Base-by-base conservation (phyloP, 768 basidiomycete species). In the Tylopilus vinaceipallidus region DNA sequence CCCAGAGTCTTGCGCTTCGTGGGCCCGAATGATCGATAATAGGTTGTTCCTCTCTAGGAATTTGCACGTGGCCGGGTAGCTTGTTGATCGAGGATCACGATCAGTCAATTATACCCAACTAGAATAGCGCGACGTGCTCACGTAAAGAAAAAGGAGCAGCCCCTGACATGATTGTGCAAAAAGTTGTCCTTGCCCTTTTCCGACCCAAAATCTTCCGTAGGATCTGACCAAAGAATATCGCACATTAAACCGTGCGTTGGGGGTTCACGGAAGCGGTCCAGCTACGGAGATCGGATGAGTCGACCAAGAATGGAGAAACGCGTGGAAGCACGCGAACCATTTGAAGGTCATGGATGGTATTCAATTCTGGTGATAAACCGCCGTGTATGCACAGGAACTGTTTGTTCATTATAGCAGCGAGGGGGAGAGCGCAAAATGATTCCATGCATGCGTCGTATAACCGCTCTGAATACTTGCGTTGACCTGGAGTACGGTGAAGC, bases 1-100 rank as follows among this genome's bases (percentile, higher is more conserved):
- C 86, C 95, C 95, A 4, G 91, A 88, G 70, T 98, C 95, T 68
- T 98, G 95, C 2, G 93, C 95, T 71, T 98, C 95, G 55, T 98
- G 95, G 13, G 91, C 95, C 24, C 95, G 85, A 54, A 99, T 95
- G 59, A 98, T 81, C 7, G 91, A 90, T n/a, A 99, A 72, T 10
- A 99, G 73, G 41, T 81, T 82, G 62, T 98, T 99, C 38, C 91
- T 79, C 63, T 95, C 92, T 16, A 99, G 77, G 77, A 99, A 99
- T 54, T 88, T 80, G 66, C 92, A 94, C 5, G 91, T 91, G 5
- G 95, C 95, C 20, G 84, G 80, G 62, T 93, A 98, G 8, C 83
- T 83, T 57, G 12, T 37, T 36, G 48, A 49, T 43, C 40, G 6
- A 37, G 19, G 33, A 42, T 13, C 14, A 6, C 35, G 44, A 39